phyloP scores from a whole-genome alignment of 345 rosid genomes.

The Pugionium dolabratum region DNA sequence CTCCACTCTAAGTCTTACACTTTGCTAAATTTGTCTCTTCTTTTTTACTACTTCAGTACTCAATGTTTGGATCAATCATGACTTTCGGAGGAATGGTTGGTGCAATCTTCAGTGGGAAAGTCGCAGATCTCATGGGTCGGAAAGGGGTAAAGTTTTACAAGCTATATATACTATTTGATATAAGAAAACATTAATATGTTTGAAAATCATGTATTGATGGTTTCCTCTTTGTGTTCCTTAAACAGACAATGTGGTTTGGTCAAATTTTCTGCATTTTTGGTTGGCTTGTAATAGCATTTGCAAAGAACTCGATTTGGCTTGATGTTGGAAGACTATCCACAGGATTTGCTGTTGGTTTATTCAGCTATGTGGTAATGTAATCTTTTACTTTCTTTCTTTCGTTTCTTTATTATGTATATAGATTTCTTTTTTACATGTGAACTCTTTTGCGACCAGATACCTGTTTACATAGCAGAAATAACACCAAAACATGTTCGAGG shows the following conservation, averaged over 20 bases:
- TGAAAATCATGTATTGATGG: slow-evolving; percentile 2
- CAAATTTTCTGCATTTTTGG: slow-evolving; percentile 38
- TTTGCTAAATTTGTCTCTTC: background rate
- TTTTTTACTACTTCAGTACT: slow-evolving; percentile 30
- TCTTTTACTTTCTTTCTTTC: background rate
- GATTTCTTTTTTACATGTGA: background rate
- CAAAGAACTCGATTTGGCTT: slow-evolving; percentile 38
- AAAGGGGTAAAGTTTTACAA: slow-evolving; percentile 30
- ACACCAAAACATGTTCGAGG: slow-evolving; percentile 46
- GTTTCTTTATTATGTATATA: background rate
- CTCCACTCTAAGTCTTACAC: background rate
- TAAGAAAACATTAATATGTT: background rate
- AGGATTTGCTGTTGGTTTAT: slow-evolving; percentile 48
- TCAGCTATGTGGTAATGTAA: slow-evolving; percentile 44
- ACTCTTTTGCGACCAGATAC: slow-evolving; percentile 32
- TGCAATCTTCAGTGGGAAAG: slow-evolving; percentile 41
- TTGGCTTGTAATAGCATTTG: slow-evolving; percentile 42
- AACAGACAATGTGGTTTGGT: slow-evolving; percentile 41
- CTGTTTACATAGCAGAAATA: slow-evolving; percentile 45
- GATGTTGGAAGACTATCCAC: slow-evolving; percentile 46
- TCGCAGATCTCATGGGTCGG: slow-evolving; percentile 43
- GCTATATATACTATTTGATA: background rate
- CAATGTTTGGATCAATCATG: slow-evolving; percentile 44
- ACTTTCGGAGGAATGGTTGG: slow-evolving; percentile 49
- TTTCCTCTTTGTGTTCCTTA: background rate